Evolutionary conservation across 192 early-diverging fungal genomes (phyloP).

Genomic region (Borealophlyctis nickersoniae): DNA sequence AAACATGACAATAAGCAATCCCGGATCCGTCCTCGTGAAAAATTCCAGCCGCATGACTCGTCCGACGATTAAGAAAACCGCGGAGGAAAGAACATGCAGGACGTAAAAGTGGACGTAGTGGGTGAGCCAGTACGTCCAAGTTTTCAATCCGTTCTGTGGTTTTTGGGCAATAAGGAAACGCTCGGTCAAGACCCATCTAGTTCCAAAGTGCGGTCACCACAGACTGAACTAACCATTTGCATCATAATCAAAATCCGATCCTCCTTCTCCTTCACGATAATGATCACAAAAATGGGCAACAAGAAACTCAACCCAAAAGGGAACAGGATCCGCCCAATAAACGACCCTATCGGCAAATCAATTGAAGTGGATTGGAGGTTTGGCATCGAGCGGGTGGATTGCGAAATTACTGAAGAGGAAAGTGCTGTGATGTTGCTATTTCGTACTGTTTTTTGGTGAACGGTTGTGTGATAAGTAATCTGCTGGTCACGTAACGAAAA

Average conservation of each 20-base stretch:
- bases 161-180: background rate
- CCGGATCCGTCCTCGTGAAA: conserved; percentile 48
- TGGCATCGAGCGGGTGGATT: conserved; percentile 63
- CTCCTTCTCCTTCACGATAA: conserved; percentile 71
- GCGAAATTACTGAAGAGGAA: conserved; percentile 50
- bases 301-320: conserved; percentile 72
- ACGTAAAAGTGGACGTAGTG: conserved; percentile 63
- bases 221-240: conserved; percentile 49
- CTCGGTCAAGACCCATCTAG: conserved; percentile 5
- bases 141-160: conserved; percentile 58
- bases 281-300: conserved; percentile 68
- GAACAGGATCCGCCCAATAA: conserved; percentile 62
- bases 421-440: conserved; percentile 34
- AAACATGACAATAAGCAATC: conserved; percentile 52
- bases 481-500: background rate
- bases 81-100: conserved; percentile 55
- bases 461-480: background rate
- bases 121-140: conserved; percentile 55
- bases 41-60: conserved; percentile 49
- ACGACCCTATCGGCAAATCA: conserved; percentile 48
- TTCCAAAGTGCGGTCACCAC: too few relatives aligned
- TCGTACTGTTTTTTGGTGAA: conserved; percentile 14
- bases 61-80: conserved; percentile 60
- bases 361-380: conserved; percentile 41
- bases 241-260: conserved; percentile 68